These are phyloP conservation scores for Dimargaris cristalligena DNA, from an alignment of 192 early-diverging fungal species.

Conservation along the genomic window DNA sequence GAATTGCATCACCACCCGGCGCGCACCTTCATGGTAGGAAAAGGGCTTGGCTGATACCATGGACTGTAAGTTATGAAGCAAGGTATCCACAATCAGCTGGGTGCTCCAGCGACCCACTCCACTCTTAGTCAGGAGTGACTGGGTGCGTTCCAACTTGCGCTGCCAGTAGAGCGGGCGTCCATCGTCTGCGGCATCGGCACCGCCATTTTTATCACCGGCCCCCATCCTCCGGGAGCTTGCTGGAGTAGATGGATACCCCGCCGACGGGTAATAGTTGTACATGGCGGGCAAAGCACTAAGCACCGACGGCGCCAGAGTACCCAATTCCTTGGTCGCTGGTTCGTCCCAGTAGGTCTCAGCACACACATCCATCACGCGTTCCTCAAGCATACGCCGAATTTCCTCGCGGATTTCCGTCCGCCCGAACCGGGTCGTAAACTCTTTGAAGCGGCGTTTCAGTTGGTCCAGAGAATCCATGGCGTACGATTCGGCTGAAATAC, in stretches of 20 bases:
- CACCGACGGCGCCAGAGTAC: constrained; percentile 30
- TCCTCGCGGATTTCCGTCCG: constrained; percentile 86
- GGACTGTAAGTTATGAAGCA: constrained; percentile 67
- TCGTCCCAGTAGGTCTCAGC: constrained; percentile 86
- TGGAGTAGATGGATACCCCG: no score
- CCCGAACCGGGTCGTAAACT: constrained; percentile 80
- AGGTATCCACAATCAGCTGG: constrained; percentile 78
- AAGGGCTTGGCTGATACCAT: constrained; percentile 71
- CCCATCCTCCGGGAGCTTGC: no score
- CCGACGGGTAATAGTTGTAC: constrained; percentile 6
- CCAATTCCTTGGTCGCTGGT: constrained; percentile 43
- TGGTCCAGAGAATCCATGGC: constrained; percentile 85
- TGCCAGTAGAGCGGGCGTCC: constrained; percentile 48
- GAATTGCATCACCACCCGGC: constrained; percentile 61
- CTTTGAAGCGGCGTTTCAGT: constrained; percentile 88
- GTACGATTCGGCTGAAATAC: constrained; percentile 89
- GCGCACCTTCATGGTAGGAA: constrained; percentile 65
- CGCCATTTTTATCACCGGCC: constrained; percentile 14
- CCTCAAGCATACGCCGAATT: constrained; percentile 81
- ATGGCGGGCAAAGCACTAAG: not conserved
- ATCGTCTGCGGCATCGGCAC: not conserved
- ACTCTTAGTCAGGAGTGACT: constrained; percentile 80
- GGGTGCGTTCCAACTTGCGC: constrained; percentile 62
- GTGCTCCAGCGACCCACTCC: constrained; percentile 84
- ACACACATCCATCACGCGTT: constrained; percentile 77